Evolutionary conservation across 192 early-diverging fungal species (phyloP).

Genomic region (Podila verticillata): DNA sequence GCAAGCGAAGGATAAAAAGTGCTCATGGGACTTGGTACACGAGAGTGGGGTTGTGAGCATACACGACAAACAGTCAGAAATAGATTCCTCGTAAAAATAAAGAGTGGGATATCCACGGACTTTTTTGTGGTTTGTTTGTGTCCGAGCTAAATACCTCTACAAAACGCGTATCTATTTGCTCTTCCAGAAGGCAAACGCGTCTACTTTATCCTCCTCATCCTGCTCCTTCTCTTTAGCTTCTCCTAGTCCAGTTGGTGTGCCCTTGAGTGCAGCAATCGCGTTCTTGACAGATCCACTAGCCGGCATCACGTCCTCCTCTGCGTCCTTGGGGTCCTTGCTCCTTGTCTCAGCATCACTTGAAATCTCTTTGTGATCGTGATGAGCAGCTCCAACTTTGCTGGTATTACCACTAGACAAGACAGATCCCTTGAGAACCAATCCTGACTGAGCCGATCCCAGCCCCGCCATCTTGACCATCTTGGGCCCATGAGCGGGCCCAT

Average conservation of each 20-base stretch:
- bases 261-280: conserved; percentile 20
- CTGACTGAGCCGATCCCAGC: conserved; percentile 8
- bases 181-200: conserved; percentile 55
- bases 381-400: neutral
- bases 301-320: conserved; percentile 22
- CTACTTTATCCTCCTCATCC: conserved; percentile 34
- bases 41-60: too few species aligned
- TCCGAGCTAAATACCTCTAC: too few species aligned
- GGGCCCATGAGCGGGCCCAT: neutral
- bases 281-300: conserved; percentile 20
- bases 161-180: conserved; percentile 16
- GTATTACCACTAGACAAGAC: neutral
- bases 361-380: neutral
- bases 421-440: neutral
- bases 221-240: conserved; percentile 1
- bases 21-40: too few species aligned
- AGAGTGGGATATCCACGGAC: too few species aligned
- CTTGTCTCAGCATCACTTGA: neutral
- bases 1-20: too few species aligned
- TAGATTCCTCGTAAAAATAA: too few species aligned
- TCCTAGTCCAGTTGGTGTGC: neutral
- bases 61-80: too few species aligned
- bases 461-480: conserved; percentile 26
- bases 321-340: neutral
- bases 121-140: too few species aligned